These are phyloP conservation scores for maize (Zea mays) DNA, from an alignment of 176 grass and related monocot species.

Conservation along the genomic window Zm-B73-REFERENCE-NAM-5.0 NC_050101.1:166684501-166685000, in stretches of 20 bases:
- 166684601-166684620: slow-evolving; percentile 14
- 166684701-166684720: slow-evolving; percentile 13
- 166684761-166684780: slow-evolving; percentile 9
- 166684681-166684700: slow-evolving; percentile 39
- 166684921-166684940: no score
- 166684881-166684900: neutral
- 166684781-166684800: neutral
- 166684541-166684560: neutral
- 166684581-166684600: slow-evolving; percentile 29
- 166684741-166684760: neutral
- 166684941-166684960: no score
- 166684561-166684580: slow-evolving; percentile 6
- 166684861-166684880: slow-evolving; percentile 14
- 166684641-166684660: slow-evolving; percentile 23
- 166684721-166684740: neutral
- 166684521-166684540: slow-evolving; percentile 17
- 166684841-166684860: neutral
- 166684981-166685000: neutral
- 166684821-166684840: slow-evolving; percentile 20
- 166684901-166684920: no score
- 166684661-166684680: neutral
- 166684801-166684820: slow-evolving; percentile 5
- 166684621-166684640: slow-evolving; percentile 20
- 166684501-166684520: neutral
- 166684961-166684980: neutral